Percentiles rank a stretch among this genome's conserved stretches.
phyloP scores from a whole-genome alignment of 768 basidiomycete genomes.

The Coprinopsis marcescibilis region DNA sequence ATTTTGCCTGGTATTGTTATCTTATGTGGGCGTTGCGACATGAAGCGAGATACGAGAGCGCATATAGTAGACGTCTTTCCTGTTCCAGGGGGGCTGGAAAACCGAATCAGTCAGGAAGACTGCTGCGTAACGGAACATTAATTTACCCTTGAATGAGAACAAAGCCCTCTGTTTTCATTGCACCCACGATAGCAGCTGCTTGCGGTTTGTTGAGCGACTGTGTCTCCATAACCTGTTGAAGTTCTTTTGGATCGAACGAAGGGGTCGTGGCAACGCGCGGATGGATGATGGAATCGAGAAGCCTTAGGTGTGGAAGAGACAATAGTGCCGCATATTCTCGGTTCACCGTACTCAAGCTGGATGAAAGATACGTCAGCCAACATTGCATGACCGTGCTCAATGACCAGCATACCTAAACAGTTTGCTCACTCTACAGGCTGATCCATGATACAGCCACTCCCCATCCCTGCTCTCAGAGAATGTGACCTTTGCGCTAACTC shows the following conservation, averaged over 20 bases:
- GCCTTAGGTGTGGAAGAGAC: constrained; percentile 78
- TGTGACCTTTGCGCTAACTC: constrained; percentile 54
- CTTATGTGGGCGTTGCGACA: constrained; percentile 56
- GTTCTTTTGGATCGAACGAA: constrained; percentile 39
- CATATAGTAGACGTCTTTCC: constrained; percentile 99
- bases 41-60: constrained; percentile 80
- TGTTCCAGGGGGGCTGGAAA: constrained; percentile 87
- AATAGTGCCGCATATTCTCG: constrained; percentile 89
- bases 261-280: constrained; percentile 52
- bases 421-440: constrained; percentile 71
- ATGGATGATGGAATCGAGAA: constrained; percentile 61
- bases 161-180: constrained; percentile 71
- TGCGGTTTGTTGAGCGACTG: constrained; percentile 91
- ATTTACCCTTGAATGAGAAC: constrained; percentile 89
- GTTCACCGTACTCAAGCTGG: constrained; percentile 87
- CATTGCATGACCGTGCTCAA: not conserved
- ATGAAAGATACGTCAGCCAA: not conserved
- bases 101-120: constrained; percentile 1
- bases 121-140: not conserved
- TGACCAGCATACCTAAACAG: constrained; percentile 63
- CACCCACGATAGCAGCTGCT: constrained; percentile 78
- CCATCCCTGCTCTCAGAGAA: constrained; percentile 43
- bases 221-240: constrained; percentile 59
- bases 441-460: constrained; percentile 56
- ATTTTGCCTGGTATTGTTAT: constrained; percentile 44